Evolutionary conservation across 306 rosid species (phyloP).

Genomic region (Trifolium repens): DNA sequence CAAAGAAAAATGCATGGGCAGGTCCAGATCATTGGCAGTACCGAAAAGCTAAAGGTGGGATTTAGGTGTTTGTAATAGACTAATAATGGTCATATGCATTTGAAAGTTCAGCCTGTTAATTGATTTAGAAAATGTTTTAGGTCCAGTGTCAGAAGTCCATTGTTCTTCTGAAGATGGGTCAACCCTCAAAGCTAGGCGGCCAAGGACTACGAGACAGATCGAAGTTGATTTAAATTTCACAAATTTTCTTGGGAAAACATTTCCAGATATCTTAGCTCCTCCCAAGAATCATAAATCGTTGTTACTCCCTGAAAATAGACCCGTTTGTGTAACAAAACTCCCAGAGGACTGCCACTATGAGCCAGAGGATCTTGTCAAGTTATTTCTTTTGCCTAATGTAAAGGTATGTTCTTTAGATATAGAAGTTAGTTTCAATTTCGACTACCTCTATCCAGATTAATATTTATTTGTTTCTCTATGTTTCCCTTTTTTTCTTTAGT

Average conservation of each 20-base stretch:
- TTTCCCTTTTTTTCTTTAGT: constrained; percentile 51
- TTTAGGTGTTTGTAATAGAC: constrained; percentile 12
- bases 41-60: constrained; percentile 68
- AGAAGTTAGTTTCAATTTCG: constrained; percentile 20
- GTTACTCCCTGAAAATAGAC: constrained; percentile 65
- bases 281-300: constrained; percentile 77
- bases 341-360: constrained; percentile 97
- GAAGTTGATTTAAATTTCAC: constrained; percentile 73
- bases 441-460: constrained; percentile 18
- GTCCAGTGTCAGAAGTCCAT: constrained; percentile 47
- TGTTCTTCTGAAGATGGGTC: constrained; percentile 56
- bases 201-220: constrained; percentile 52
- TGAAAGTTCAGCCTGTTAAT: constrained; percentile 31
- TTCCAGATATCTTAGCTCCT: constrained; percentile 68
- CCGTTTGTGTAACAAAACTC: constrained; percentile 65
- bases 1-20: constrained; percentile 89
- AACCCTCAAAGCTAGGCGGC: constrained; percentile 47
- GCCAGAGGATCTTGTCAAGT: constrained; percentile 81
- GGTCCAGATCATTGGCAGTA: constrained; percentile 95
- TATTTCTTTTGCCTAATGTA: constrained; percentile 79
- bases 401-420: constrained; percentile 56
- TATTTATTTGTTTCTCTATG: constrained; percentile 35
- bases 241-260: constrained; percentile 54
- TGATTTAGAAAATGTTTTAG: constrained; percentile 42
- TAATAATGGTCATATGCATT: constrained; percentile 29